Evolutionary conservation across 2,329 filamentous ascomycete species (phyloP).

Genomic region (Teratosphaeria gauchensis): DNA sequence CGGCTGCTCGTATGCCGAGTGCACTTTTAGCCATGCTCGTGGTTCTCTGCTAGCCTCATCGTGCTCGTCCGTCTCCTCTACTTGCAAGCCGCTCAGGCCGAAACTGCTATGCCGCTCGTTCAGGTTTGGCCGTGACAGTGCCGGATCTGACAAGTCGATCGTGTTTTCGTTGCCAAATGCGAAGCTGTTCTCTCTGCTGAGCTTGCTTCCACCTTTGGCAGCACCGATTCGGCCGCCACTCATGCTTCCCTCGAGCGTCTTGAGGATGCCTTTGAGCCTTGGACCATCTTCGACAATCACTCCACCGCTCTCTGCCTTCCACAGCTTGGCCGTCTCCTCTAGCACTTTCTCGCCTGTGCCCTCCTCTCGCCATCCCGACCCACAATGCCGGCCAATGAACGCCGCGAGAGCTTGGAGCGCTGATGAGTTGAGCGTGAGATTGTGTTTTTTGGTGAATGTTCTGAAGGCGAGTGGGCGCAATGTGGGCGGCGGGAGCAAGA

Average conservation of each 20-base stretch:
- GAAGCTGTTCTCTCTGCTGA: constrained; percentile 56
- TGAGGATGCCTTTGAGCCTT: constrained; percentile 68
- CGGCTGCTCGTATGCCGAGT: constrained; percentile 80
- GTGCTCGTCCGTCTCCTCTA: constrained; percentile 45
- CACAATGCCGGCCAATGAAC: constrained; percentile 89
- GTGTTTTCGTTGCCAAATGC: constrained; percentile 43
- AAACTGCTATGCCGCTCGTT: constrained; percentile 53
- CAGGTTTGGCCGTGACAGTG: constrained; percentile 23
- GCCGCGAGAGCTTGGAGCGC: constrained; percentile 74
- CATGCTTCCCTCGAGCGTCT: constrained; percentile 79
- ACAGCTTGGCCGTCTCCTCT: constrained; percentile 81
- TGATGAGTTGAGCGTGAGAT: constrained; percentile 79
- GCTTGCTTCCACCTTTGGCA: constrained; percentile 33
- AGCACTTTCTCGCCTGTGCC: constrained; percentile 85
- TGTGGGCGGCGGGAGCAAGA: constrained; percentile 77
- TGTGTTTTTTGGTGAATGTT: constrained; percentile 96
- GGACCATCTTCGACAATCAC: constrained; percentile 80
- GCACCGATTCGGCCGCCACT: constrained; percentile 63
- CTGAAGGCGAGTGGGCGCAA: constrained; percentile 85
- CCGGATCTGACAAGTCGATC: constrained; percentile 10
- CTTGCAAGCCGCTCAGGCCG: constrained; percentile 40
- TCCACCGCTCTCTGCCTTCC: constrained; percentile 82
- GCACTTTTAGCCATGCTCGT: constrained; percentile 72
- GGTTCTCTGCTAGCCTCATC: constrained; percentile 57
- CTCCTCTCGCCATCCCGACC: constrained; percentile 92